Evolutionary conservation across 2,329 filamentous ascomycete genomes (phyloP).

Genomic region (Didymella sp.): DNA sequence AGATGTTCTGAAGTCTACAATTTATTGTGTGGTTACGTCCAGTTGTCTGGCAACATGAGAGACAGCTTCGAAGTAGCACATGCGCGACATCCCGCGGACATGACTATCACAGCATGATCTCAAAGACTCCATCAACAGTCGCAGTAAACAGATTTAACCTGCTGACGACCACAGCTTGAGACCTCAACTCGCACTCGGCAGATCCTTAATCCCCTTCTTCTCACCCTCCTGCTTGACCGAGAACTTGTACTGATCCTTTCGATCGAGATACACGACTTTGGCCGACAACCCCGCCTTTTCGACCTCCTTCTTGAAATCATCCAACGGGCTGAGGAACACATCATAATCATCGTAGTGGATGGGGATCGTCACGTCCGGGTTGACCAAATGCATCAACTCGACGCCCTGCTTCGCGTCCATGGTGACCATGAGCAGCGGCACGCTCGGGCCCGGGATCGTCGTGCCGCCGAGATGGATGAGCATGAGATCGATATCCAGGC

Average conservation of each 20-base stretch:
- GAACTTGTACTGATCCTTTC: conserved; percentile 65
- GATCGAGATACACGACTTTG: conserved; percentile 67
- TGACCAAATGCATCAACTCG: conserved; percentile 65
- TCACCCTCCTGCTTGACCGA: conserved; percentile 49
- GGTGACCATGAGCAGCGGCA: conserved; percentile 70
- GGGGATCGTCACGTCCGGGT: conserved; percentile 68
- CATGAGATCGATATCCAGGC: conserved; percentile 68
- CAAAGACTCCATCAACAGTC: too few species aligned
- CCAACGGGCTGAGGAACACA: conserved; percentile 65
- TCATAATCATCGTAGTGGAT: conserved; percentile 57
- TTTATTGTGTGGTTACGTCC: too few species aligned
- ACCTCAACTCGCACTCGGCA: not conserved
- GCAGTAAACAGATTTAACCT: too few species aligned
- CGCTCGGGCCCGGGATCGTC: conserved; percentile 65
- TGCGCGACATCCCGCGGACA: too few species aligned
- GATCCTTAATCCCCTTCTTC: conserved; percentile 6
- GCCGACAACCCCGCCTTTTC: conserved; percentile 58
- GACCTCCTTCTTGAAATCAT: conserved; percentile 66
- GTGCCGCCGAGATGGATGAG: conserved; percentile 71
- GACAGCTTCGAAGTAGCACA: too few species aligned
- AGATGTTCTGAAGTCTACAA: too few species aligned
- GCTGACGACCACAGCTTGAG: too few species aligned
- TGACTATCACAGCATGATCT: too few species aligned
- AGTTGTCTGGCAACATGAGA: too few species aligned
- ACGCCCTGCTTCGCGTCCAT: conserved; percentile 71